These are phyloP conservation scores for Picochlorum sp. DNA, from an alignment of 139 green algal genomes.

Conservation along the genomic window DNA sequence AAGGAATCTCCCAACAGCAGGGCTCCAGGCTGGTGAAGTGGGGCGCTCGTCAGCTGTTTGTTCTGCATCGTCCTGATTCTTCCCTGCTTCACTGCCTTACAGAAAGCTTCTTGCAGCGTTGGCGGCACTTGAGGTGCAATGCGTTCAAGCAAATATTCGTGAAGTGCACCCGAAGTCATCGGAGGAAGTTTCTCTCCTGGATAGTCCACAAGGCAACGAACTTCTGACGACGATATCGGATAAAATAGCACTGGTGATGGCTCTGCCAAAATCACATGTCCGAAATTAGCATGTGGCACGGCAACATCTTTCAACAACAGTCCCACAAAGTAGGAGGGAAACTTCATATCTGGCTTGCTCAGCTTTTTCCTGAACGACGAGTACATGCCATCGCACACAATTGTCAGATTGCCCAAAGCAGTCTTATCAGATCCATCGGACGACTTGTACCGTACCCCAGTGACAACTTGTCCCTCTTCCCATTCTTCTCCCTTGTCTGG, in stretches of 20 bases:
- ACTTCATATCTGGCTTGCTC: constrained; percentile 47
- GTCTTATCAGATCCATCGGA: constrained; percentile 33
- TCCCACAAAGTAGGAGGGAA: constrained; percentile 91
- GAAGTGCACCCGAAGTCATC: constrained; percentile 42
- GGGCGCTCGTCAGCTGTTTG: constrained; percentile 35
- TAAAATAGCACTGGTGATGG: constrained; percentile 97
- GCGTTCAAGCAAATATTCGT: constrained; percentile 46
- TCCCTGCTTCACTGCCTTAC: constrained; percentile 47
- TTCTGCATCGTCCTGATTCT: constrained; percentile 81
- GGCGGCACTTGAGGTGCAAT: constrained; percentile 58
- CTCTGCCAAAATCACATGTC: constrained; percentile 90
- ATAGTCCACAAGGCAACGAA: constrained; percentile 89
- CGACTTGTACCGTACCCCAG: constrained; percentile 75
- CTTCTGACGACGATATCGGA: constrained; percentile 83
- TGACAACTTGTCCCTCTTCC: constrained; percentile 70
- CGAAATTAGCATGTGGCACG: constrained; percentile 80
- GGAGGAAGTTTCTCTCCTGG: constrained; percentile 62
- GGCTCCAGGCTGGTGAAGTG: constrained; percentile 69
- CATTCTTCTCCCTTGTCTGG: constrained; percentile 47
- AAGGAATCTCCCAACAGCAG: constrained; percentile 96
- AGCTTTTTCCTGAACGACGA: constrained; percentile 76
- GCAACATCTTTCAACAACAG: constrained; percentile 62
- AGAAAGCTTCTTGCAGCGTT: constrained; percentile 63
- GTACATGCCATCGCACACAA: constrained; percentile 97
- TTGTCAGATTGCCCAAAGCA: constrained; percentile 69